Evolutionary conservation across 352 stramenopile genomes (phyloP).

Genomic region (Pythium plurisporium): DNA sequence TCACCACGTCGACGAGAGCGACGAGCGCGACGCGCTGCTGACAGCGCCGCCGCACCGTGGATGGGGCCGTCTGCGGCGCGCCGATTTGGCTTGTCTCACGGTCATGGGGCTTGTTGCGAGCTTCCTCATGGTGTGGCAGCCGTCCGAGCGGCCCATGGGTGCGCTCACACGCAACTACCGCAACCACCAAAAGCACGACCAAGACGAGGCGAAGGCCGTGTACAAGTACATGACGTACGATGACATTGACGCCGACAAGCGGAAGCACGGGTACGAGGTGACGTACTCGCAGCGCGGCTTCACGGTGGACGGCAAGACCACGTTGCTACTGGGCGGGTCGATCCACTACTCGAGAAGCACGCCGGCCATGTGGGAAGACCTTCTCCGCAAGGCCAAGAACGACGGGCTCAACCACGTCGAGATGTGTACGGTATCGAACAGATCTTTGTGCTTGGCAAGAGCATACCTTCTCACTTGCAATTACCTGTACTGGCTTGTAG

Average conservation of each 20-base stretch:
- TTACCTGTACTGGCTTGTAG: conserved; percentile 16
- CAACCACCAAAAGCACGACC: not conserved
- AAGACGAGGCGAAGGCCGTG: not conserved
- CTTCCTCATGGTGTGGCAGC: conserved; percentile 44
- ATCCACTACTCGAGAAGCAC: conserved; percentile 62
- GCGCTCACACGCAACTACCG: conserved; percentile 22
- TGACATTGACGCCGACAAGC: conserved; percentile 37
- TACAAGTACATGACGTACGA: conserved; percentile 57
- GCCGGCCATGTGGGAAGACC: conserved; percentile 43
- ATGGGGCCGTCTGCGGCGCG: conserved; percentile 32
- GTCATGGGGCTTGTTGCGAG: conserved; percentile 47
- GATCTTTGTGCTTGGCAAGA: no score
- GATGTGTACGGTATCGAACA: conserved; percentile 55
- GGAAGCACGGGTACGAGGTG: conserved; percentile 44
- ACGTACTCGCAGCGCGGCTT: conserved; percentile 49
- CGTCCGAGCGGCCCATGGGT: conserved; percentile 38
- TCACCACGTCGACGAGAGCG: not conserved
- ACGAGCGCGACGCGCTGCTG: not conserved
- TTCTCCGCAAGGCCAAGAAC: conserved; percentile 57
- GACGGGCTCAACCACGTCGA: conserved; percentile 74
- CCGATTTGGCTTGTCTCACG: conserved; percentile 42
- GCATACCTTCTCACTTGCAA: not conserved
- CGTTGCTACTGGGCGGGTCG: conserved; percentile 60
- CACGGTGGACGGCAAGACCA: conserved; percentile 47
- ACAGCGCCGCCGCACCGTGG: not conserved